These are phyloP conservation scores for Linnemannia hyalina DNA, from an alignment of 192 early-diverging fungal species.

Conservation along the genomic window DNA sequence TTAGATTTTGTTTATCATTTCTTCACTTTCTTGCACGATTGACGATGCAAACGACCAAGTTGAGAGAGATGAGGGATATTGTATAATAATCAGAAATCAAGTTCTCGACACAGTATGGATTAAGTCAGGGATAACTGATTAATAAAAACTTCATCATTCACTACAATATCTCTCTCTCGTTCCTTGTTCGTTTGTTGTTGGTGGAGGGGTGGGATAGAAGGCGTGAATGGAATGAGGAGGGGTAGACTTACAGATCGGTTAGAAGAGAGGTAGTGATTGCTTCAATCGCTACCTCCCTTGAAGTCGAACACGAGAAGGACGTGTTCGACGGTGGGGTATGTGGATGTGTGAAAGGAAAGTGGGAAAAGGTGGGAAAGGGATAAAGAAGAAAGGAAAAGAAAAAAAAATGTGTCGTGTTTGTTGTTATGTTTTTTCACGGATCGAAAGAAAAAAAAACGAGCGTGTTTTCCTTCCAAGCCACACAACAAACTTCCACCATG, in stretches of 20 bases:
- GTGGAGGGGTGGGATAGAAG: neutral
- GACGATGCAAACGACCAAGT: too few species aligned
- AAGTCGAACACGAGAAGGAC: neutral
- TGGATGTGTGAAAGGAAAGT: neutral
- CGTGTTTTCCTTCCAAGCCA: slow-evolving; percentile 14
- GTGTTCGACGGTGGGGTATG: neutral
- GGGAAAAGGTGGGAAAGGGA: neutral
- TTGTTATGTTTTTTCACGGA: neutral
- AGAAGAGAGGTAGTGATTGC: neutral
- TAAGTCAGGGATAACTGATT: slow-evolving; percentile 39
- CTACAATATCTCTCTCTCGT: slow-evolving; percentile 7
- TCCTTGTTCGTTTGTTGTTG: neutral
- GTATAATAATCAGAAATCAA: slow-evolving; percentile 27
- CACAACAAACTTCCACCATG: neutral
- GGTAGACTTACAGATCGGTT: neutral
- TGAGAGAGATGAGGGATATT: neutral
- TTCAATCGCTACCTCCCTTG: neutral
- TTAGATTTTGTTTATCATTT: neutral
- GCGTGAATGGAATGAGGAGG: too few species aligned
- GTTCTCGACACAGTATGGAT: slow-evolving; percentile 33
- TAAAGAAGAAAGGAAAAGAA: neutral
- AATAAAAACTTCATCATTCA: slow-evolving; percentile 30
- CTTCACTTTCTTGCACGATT: too few species aligned
- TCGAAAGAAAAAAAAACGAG: neutral
- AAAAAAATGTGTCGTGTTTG: slow-evolving; percentile 6